phyloP scores from a whole-genome alignment of 139 green algal genomes.

The Mychonastes homosphaera region DNA sequence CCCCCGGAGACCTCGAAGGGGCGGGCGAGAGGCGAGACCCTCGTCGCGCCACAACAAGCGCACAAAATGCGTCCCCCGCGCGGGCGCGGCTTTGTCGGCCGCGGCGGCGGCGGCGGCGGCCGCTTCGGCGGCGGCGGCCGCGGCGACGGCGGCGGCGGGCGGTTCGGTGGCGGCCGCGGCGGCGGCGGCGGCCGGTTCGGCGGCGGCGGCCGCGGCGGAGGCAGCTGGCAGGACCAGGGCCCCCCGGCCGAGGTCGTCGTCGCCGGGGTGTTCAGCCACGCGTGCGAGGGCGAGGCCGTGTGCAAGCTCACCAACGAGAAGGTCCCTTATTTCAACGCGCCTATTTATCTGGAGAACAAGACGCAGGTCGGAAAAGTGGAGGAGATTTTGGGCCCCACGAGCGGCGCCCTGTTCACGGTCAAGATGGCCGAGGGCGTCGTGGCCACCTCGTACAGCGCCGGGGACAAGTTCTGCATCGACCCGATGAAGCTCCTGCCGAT shows the following conservation, averaged over 20 bases:
- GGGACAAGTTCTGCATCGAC: constrained; percentile 98
- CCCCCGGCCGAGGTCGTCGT: constrained; percentile 57
- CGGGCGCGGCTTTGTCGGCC: constrained; percentile 14
- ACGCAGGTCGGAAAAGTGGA: constrained; percentile 95
- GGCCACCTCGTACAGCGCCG: constrained; percentile 77
- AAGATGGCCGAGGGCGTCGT: constrained; percentile 94
- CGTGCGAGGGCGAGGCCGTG: constrained; percentile 95
- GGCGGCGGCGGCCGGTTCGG: constrained; percentile 2
- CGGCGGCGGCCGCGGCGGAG: constrained; percentile 10
- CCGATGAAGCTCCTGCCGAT: constrained; percentile 72
- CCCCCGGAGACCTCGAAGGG: too few species aligned
- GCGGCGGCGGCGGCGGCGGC: constrained; percentile 14
- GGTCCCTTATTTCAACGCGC: constrained; percentile 98
- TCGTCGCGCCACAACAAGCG: constrained; percentile 2
- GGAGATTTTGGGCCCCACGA: constrained; percentile 96
- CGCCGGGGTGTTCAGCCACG: constrained; percentile 80
- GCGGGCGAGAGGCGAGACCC: too few species aligned
- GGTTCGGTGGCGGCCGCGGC: constrained; percentile 4
- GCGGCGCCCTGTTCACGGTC: constrained; percentile 82
- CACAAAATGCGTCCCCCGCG: constrained; percentile 20
- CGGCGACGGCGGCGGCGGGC: constrained; percentile 2
- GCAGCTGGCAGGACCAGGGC: constrained; percentile 19
- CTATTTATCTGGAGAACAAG: constrained; percentile 98
- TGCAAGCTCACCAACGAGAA: constrained; percentile 93
- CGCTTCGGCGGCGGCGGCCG: constrained; percentile 3